Base-by-base conservation (phyloP, 2,329 filamentous ascomycete species). In the Aulographum hederae region DNA sequence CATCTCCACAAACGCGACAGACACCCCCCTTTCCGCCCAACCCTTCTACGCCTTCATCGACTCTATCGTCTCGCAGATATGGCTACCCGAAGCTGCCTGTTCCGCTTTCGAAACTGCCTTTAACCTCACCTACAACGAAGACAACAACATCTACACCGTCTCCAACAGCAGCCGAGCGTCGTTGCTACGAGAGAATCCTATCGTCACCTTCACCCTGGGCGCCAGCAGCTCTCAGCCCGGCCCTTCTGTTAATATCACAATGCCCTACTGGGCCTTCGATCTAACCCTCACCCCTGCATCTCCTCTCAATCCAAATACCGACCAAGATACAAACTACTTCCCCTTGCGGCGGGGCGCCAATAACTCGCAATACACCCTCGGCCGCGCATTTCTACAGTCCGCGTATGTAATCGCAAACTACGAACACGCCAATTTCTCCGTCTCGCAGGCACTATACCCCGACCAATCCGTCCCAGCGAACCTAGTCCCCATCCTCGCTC, bases 31-130 rank as follows among this genome's bases (percentile, higher is more conserved):
- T 10, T 34, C 49, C 1, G 45, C 45, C 1, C 42, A 44, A 26
- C 44, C 47, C 5, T 34, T 52, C 10, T 39, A 39, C 11, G 66
- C 67, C 15, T 43, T 68, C 32, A 65, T 80, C 34, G 73, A 79
- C 45, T 54, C 52, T 2, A 42, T 47, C 0, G 38, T 51, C 4
- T 43, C 53, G 1, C 39, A 54, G 13, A 28, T 56, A 2, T 53
- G 45, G 40, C 43, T 56, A 1, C 51, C 53, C 3, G 31, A 38
- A 3, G 33, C 31, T 5, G 48, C 44, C 6, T 55, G 48, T 28
- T 17, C 44, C 12, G 38, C 32, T 3, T 55, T 56, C 28, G 50
- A 50, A 32, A 35, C 32, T 13, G 44, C 46, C 4, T 54, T 56
- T 32, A 43, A 41, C 1, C 39, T 56, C 4, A 41, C 36, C 3